A percentile compares a stretch with the other conserved stretches of the same genome.
Conservation (phyloP, 345 rosid genomes). For the Combretum micranthum region DNA sequence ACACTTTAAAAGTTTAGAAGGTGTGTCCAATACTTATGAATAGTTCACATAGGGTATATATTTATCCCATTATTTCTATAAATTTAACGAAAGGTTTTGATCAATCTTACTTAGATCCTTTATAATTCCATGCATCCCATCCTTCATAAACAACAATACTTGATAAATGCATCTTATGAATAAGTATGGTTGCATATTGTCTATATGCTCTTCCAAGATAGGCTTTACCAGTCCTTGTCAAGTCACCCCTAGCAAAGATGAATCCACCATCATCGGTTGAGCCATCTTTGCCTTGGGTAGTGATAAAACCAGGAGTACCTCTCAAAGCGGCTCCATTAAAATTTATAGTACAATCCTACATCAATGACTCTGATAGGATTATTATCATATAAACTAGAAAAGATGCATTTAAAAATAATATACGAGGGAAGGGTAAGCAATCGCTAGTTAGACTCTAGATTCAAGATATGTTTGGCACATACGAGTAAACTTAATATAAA, state of each 20-base stretch:
- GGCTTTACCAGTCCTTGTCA: constrained; percentile 16
- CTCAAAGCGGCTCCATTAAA: constrained; percentile 1
- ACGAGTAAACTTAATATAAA: too few species aligned
- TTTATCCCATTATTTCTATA: too few species aligned
- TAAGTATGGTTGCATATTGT: constrained; percentile 25
- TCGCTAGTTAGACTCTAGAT: too few species aligned
- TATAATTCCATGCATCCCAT: constrained; percentile 24
- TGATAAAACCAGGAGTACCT: constrained; percentile 17
- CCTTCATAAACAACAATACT: constrained; percentile 12
- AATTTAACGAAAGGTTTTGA: too few species aligned
- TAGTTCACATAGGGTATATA: too few species aligned
- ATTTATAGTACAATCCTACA: constrained; percentile 13
- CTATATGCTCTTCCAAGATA: constrained; percentile 34
- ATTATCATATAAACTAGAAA: too few species aligned
- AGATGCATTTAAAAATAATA: too few species aligned
- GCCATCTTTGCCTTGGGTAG: constrained; percentile 23
- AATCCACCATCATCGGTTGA: constrained; percentile 13
- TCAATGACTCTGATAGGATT: too few species aligned
- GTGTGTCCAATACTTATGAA: too few species aligned
- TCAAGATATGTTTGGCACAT: too few species aligned
- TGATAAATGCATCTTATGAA: constrained; percentile 3
- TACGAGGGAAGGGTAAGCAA: too few species aligned
- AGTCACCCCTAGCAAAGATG: constrained; percentile 13
- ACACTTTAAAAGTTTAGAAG: too few species aligned
- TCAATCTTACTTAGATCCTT: constrained; percentile 4